Conservation (phyloP, 2,329 filamentous ascomycete species). For the Phoma sp. region DNA sequence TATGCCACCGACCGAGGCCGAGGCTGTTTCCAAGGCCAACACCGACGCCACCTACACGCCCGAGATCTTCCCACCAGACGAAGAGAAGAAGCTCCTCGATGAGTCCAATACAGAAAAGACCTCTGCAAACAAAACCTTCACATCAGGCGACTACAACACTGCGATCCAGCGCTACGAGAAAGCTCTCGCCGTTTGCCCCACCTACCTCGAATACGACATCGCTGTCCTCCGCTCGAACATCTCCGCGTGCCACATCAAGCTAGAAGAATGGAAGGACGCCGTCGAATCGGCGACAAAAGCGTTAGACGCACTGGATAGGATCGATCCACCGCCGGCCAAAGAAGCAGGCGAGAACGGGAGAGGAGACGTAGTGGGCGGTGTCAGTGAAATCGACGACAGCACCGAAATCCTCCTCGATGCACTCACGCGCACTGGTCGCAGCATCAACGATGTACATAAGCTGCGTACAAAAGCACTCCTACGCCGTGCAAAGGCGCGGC, state of each 20-base stretch:
- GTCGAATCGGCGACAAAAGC: slow-evolving; percentile 76
- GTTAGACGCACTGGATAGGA: slow-evolving; percentile 73
- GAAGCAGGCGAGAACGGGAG: slow-evolving; percentile 53
- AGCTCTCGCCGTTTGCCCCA: slow-evolving; percentile 79
- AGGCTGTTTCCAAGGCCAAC: slow-evolving; percentile 5
- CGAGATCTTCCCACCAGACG: slow-evolving; percentile 42
- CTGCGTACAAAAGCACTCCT: slow-evolving; percentile 85
- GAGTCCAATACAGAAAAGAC: slow-evolving; percentile 78
- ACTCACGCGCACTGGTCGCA: slow-evolving; percentile 37
- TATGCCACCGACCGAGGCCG: slow-evolving; percentile 18
- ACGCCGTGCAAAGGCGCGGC: slow-evolving; percentile 76
- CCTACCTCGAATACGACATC: slow-evolving; percentile 85
- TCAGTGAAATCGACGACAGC: slow-evolving; percentile 65
- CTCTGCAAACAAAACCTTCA: slow-evolving; percentile 82
- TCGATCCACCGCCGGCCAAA: slow-evolving; percentile 54
- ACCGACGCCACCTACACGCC: slow-evolving; percentile 18
- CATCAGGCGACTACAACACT: slow-evolving; percentile 72
- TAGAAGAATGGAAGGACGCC: slow-evolving; percentile 85
- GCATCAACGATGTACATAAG: slow-evolving; percentile 70
- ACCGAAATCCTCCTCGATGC: slow-evolving; percentile 43
- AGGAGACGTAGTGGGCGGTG: slow-evolving; percentile 59
- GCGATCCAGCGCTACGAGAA: slow-evolving; percentile 85
- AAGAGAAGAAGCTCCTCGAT: slow-evolving; percentile 63
- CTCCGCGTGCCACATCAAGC: slow-evolving; percentile 84
- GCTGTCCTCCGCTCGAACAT: slow-evolving; percentile 90